Base-by-base conservation (phyloP, 2,329 filamentous ascomycete species). In the Microsporum ferrugineum region DNA sequence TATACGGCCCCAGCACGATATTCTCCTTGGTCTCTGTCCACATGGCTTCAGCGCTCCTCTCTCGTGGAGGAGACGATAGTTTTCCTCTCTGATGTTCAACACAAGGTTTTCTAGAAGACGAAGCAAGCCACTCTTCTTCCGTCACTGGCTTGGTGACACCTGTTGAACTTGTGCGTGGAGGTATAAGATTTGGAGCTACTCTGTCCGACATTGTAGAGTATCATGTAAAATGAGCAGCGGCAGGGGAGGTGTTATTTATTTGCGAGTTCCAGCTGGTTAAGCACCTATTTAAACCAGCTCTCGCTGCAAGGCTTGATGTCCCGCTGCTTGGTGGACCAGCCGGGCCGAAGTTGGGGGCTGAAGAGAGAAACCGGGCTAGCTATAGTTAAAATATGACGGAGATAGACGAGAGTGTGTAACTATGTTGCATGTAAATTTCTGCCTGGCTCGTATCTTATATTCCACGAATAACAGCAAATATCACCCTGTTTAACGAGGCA, bases 1-100 rank as follows among this genome's bases (percentile, higher is more conserved):
- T 86, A 68, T 84, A 95, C 0, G 89, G 90, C 0, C 86, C 89
- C 57, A 86, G 78, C 59, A 95, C 77, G 63, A 91, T 85, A 71
- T 83, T 83, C 72, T 94, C 88, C 77, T 94, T 92, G 68, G 87
- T 82, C 1, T 79, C 73, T 5, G 82, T 84, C 88, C 89, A 94
- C 55, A 57, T 57, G 36, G 23, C 36, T 43, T 43, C 55, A 14
- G 17, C 4, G 31, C 17, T 7, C 34, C 33, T 57, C n/a, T 8
- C 17, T n/a, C 53, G 14, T 12, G 14, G 31, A 12, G 12, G 14
- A 43, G 56, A 58, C 3, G 38, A 43, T 5, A 10, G 17, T 47
- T 47, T 47, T 23, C 17, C 43, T 5, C 17, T 23, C 14, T 29
- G 49, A 36, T 55, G 14, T 31, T 23, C 41, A 67, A 65, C 29